These are phyloP conservation scores for Lipomyces mesembrius DNA, from an alignment of 805 yeast species.

Conservation along the genomic window DNA sequence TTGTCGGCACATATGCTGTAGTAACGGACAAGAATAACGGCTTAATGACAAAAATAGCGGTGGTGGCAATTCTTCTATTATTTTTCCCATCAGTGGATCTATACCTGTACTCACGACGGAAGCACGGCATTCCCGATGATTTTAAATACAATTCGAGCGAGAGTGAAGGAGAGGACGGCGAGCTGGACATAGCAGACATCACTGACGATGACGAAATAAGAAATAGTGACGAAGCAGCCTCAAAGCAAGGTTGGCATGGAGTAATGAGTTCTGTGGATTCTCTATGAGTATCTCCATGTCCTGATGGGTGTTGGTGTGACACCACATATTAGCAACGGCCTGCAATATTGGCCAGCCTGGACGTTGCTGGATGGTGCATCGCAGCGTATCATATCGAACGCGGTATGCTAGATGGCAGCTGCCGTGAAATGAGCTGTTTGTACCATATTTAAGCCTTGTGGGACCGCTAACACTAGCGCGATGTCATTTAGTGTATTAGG, in stretches of 20 bases:
- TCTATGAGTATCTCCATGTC: background rate
- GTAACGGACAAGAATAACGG: conserved; percentile 14
- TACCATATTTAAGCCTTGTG: no score
- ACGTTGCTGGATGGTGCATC: no score
- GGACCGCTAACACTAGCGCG: no score
- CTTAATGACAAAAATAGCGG: conserved; percentile 13
- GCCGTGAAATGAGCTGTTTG: no score
- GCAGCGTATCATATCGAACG: no score
- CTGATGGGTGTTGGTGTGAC: no score
- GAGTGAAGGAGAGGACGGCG: conserved; percentile 14
- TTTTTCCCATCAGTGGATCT: conserved; percentile 29
- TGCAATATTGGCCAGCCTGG: no score
- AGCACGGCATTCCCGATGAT: conserved; percentile 26
- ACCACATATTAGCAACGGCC: no score
- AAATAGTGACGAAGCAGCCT: background rate
- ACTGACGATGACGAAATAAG: conserved; percentile 4
- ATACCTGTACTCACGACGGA: conserved; percentile 20
- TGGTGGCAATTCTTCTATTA: conserved; percentile 10
- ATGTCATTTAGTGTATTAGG: background rate
- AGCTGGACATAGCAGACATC: conserved; percentile 6
- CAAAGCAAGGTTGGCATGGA: background rate
- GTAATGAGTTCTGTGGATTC: background rate
- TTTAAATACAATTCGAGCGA: conserved; percentile 20
- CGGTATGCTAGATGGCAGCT: no score
- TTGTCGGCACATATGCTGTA: conserved; percentile 20